These are phyloP conservation scores for Aspergillus cejpii DNA, from an alignment of 2,329 filamentous ascomycete species.

Conservation along the genomic window DNA sequence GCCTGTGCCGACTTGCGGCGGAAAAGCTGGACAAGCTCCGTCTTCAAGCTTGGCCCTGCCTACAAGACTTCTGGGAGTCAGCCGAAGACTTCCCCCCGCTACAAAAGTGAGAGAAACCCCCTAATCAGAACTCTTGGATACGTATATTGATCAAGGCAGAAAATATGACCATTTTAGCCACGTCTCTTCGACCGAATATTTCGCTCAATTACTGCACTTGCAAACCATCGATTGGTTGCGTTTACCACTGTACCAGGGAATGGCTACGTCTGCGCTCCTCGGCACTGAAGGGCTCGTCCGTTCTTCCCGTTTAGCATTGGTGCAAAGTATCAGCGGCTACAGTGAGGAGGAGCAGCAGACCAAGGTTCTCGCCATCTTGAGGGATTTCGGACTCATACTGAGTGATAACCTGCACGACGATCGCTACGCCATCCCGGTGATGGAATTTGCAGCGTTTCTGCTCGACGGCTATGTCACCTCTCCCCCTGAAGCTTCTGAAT, in stretches of 20 bases:
- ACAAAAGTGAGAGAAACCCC: conserved; percentile 36
- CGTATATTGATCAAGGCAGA: conserved; percentile 21
- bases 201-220: conserved; percentile 36
- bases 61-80: conserved; percentile 38
- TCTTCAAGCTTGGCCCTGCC: conserved; percentile 43
- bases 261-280: conserved; percentile 41
- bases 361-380: conserved; percentile 44
- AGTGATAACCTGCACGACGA: conserved; percentile 54
- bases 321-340: conserved; percentile 29
- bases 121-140: not conserved
- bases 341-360: conserved; percentile 25
- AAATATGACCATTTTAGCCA: conserved; percentile 42
- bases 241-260: conserved; percentile 36
- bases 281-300: conserved; percentile 42
- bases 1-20: conserved; percentile 62
- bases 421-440: conserved; percentile 63
- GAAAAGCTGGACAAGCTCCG: conserved; percentile 90
- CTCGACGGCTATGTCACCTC: conserved; percentile 52
- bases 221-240: conserved; percentile 34
- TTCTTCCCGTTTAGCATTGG: conserved; percentile 38
- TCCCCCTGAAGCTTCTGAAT: conserved; percentile 42
- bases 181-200: conserved; percentile 41
- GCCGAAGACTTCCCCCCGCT: conserved; percentile 29
- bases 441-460: conserved; percentile 73
- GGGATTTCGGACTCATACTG: conserved; percentile 51